These are phyloP conservation scores for Wickerhamomyces bisporus DNA, from an alignment of 805 yeast genomes.

Conservation along the genomic window DNA sequence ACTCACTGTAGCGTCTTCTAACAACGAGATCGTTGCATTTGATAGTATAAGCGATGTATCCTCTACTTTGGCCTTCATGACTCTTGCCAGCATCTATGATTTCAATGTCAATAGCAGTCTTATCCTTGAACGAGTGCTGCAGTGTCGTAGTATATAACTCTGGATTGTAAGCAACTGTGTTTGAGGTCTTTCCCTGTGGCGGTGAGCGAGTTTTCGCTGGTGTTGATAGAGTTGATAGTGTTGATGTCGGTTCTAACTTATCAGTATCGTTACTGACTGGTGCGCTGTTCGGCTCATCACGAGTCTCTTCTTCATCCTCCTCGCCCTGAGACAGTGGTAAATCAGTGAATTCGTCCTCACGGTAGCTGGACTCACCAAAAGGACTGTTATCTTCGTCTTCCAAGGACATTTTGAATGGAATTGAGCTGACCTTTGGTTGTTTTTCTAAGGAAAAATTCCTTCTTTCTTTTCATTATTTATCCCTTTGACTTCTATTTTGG, in stretches of 20 bases:
- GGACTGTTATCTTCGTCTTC: slow-evolving; percentile 25
- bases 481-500: too few relatives aligned
- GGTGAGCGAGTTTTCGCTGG: slow-evolving; percentile 3
- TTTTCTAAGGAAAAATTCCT: too few relatives aligned
- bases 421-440: not conserved
- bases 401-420: slow-evolving; percentile 11
- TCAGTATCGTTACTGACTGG: slow-evolving; percentile 4
- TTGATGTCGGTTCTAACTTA: slow-evolving; percentile 7
- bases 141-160: slow-evolving; percentile 19
- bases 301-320: slow-evolving; percentile 8
- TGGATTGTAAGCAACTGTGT: slow-evolving; percentile 25
- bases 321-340: slow-evolving; percentile 19
- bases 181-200: too few relatives aligned
- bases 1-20: slow-evolving; percentile 86
- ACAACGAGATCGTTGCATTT: slow-evolving; percentile 56
- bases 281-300: not conserved
- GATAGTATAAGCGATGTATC: slow-evolving; percentile 82
- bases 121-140: slow-evolving; percentile 17
- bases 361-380: slow-evolving; percentile 9
- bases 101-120: slow-evolving; percentile 25
- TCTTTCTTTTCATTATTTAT: not conserved
- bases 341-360: slow-evolving; percentile 23
- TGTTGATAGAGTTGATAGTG: not conserved
- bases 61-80: slow-evolving; percentile 69
- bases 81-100: slow-evolving; percentile 84